phyloP scores from a whole-genome alignment of 2,329 filamentous ascomycete genomes.

The Colletotrichum falcatum region DNA sequence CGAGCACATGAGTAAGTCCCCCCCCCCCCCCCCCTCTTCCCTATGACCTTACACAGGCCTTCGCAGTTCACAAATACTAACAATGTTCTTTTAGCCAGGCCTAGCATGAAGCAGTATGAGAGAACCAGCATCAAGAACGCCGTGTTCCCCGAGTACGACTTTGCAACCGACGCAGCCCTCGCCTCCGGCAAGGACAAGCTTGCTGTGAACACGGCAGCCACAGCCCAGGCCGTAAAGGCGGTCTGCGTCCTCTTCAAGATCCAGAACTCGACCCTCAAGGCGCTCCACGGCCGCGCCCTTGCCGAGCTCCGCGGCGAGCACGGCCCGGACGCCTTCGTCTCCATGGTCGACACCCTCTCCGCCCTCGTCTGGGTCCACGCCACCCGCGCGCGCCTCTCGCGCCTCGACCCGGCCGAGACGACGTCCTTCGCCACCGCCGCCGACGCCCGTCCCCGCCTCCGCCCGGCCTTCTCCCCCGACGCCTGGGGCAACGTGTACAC shows the following conservation, averaged over 20 bases:
- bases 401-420: slow-evolving; percentile 3
- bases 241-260: slow-evolving; percentile 8
- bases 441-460: slow-evolving; percentile 15
- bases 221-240: background rate
- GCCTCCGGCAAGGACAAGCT: background rate
- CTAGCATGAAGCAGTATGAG: background rate
- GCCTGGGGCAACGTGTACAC: slow-evolving; percentile 32
- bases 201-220: background rate
- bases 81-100: background rate
- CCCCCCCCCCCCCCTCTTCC: no score
- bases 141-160: slow-evolving; percentile 20
- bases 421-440: slow-evolving; percentile 22
- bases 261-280: background rate
- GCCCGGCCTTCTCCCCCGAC: background rate
- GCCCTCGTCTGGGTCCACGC: slow-evolving; percentile 28
- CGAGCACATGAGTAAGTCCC: slow-evolving; percentile 1
- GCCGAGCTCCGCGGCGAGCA: background rate
- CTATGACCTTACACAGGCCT: background rate
- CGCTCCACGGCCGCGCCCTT: background rate
- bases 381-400: slow-evolving; percentile 13
- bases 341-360: slow-evolving; percentile 12
- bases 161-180: background rate
- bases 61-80: background rate
- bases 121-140: background rate
- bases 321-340: slow-evolving; percentile 12